Conservation (phyloP, 176 grass and related monocot genomes). For the Poa annua region DNA sequence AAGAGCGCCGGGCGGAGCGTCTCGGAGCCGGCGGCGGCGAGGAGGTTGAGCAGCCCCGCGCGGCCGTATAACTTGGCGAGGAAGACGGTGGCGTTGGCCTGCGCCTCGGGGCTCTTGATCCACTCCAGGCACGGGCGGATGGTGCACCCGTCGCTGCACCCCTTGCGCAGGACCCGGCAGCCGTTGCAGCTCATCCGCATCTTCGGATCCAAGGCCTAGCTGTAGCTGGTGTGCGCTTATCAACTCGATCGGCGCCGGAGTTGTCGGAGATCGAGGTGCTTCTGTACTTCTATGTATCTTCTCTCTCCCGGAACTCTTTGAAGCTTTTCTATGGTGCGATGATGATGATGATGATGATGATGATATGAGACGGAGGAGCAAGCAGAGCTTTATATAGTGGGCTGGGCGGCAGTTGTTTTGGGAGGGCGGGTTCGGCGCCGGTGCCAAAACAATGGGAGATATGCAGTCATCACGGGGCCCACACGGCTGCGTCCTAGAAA, state of each 20-base stretch:
- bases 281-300: not conserved
- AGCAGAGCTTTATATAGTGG: conserved; percentile 16
- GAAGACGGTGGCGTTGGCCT: conserved; percentile 79
- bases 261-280: conserved; percentile 2
- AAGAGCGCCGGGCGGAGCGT: conserved; percentile 51
- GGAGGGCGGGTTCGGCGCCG: conserved; percentile 45
- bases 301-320: not conserved
- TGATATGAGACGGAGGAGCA: not conserved
- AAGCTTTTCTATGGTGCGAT: not conserved
- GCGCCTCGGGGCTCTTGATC: conserved; percentile 62
- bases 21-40: conserved; percentile 48
- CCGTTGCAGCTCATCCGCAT: conserved; percentile 84
- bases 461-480: not conserved
- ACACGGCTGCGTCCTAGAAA: conserved; percentile 31
- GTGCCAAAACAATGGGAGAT: conserved; percentile 1
- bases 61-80: conserved; percentile 88
- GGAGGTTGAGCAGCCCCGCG: conserved; percentile 69
- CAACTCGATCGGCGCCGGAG: conserved; percentile 21
- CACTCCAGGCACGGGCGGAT: conserved; percentile 69
- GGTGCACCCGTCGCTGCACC: conserved; percentile 63
- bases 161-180: conserved; percentile 69
- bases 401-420: conserved; percentile 47
- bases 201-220: not conserved
- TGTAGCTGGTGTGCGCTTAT: not conserved
- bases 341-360: not conserved